A percentile compares a stretch with the other conserved stretches of the same genome.
phyloP scores from a whole-genome alignment of 306 rosid genomes.

The Biancaea sappan region DNA sequence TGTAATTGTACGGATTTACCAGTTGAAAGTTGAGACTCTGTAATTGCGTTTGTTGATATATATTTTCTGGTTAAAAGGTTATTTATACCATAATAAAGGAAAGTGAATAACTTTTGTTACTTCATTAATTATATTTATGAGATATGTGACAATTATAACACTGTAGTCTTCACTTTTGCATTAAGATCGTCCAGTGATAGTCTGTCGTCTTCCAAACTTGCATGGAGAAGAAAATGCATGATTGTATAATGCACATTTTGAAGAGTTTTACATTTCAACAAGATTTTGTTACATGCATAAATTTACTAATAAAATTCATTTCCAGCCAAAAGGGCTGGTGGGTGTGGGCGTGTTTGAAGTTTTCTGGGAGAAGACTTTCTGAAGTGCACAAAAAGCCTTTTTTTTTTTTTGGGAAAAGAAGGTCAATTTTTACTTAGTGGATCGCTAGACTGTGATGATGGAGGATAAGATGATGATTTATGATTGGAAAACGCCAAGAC shows the following conservation, averaged over 20 bases:
- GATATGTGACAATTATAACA: neutral
- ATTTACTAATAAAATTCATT: neutral
- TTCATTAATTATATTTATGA: neutral
- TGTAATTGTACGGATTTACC: constrained; percentile 18
- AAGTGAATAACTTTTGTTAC: neutral
- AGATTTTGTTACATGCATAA: neutral
- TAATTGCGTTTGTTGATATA: neutral
- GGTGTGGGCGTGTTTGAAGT: too few relatives aligned
- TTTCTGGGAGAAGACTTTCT: neutral
- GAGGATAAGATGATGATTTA: neutral
- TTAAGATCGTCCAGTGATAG: neutral
- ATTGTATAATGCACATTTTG: neutral
- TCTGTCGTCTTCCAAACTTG: neutral
- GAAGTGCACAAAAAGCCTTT: too few relatives aligned
- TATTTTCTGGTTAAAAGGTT: neutral
- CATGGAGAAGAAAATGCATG: neutral
- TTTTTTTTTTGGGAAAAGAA: too few relatives aligned
- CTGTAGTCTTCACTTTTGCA: neutral
- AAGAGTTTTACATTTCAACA: neutral
- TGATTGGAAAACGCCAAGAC: neutral
- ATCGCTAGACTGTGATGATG: neutral
- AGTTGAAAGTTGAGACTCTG: neutral
- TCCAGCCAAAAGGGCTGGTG: neutral
- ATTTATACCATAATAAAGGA: neutral
- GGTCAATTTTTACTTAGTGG: neutral